Evolutionary conservation across 1,284 basidiomycete genomes (phyloP).

Genomic region (Fomitiporia mediterranea): DNA sequence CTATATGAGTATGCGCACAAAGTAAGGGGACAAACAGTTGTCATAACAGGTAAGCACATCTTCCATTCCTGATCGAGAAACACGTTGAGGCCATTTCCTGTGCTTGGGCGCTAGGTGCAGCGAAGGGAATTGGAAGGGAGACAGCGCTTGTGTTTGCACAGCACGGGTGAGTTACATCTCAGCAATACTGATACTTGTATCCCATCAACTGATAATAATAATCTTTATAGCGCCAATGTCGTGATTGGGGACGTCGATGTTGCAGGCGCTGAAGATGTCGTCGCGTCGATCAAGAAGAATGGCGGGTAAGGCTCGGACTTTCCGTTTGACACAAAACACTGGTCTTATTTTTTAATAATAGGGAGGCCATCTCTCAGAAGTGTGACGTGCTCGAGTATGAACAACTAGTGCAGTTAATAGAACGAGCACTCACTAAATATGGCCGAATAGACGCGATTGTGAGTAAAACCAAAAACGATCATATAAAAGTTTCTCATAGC

Average conservation of each 20-base stretch:
- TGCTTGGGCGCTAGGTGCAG: constrained; percentile 41
- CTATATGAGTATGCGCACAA: constrained; percentile 40
- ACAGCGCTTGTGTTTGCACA: constrained; percentile 42
- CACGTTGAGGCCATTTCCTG: not conserved
- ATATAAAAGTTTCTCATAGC: not conserved
- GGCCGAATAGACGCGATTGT: constrained; percentile 52
- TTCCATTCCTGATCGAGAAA: not conserved
- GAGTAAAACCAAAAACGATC: constrained; percentile 7
- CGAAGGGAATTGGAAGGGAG: constrained; percentile 52
- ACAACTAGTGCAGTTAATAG: constrained; percentile 49
- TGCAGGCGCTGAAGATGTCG: constrained; percentile 37
- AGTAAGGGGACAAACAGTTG: constrained; percentile 45
- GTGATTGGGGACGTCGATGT: constrained; percentile 50
- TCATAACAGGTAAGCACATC: constrained; percentile 44
- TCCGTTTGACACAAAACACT: not conserved
- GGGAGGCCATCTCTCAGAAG: constrained; percentile 38
- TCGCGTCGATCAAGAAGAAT: constrained; percentile 35
- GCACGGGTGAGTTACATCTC: constrained; percentile 38
- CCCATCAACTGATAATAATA: not conserved
- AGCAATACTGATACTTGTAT: constrained; percentile 2
- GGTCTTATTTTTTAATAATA: constrained; percentile 24
- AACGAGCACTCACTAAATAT: constrained; percentile 41
- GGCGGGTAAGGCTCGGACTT: constrained; percentile 39
- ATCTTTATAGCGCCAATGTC: constrained; percentile 42
- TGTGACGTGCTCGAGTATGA: constrained; percentile 56